Evolutionary conservation across 139 green algal species (phyloP), one percentile per base, ranked within the genome.

Genomic region (Coelastrella sp.): DNA sequence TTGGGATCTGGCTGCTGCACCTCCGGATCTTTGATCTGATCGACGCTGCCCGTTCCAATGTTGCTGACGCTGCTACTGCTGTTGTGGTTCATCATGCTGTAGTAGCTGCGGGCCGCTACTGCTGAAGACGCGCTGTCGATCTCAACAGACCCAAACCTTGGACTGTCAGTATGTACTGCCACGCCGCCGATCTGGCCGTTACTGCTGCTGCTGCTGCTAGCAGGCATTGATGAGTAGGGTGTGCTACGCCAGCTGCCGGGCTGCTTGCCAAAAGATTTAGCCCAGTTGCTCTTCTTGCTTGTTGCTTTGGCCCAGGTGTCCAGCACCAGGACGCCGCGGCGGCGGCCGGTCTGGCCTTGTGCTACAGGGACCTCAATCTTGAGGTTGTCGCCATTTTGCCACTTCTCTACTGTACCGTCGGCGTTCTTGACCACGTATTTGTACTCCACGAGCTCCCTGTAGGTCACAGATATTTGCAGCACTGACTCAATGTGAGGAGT

Each of bases 391-490:
- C 84, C 84, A 2, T 47, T 47, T 65, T 92, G 86, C 90, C 90
- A 92, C 47, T 65, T 56, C 19, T 73, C 64, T 3, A 87, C 47
- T 54, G 65, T 59, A 20, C 73, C 84, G 22, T 88, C 84, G 16
- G 73, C 11, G n/a, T 85, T 79, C 23, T n/a, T 54, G 10, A 92
- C 68, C 2, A 92, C 64, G 57, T 92, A 92, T 54, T 92, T 92
- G 84, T 92, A 92, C 89, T 92, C 73, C 5, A 92, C 73, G 19
- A 74, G 10, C 54, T 89, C 81, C 76, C 89, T 85, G 32, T 47
- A 47, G 32, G 32, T 47, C 1, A 47, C 32, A 47, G 0, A 47
- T 47, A 47, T 47, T n/a, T n/a, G n/a, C n/a, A n/a, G n/a, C n/a
- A n/a, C n/a, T n/a, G n/a, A n/a, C n/a, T n/a, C n/a, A n/a, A n/a